A percentile compares a stretch with the other conserved stretches of the same genome.
Evolutionary conservation across 1,139 yeast genomes (phyloP).

Genomic region (Eremothecium sinecaudum): DNA sequence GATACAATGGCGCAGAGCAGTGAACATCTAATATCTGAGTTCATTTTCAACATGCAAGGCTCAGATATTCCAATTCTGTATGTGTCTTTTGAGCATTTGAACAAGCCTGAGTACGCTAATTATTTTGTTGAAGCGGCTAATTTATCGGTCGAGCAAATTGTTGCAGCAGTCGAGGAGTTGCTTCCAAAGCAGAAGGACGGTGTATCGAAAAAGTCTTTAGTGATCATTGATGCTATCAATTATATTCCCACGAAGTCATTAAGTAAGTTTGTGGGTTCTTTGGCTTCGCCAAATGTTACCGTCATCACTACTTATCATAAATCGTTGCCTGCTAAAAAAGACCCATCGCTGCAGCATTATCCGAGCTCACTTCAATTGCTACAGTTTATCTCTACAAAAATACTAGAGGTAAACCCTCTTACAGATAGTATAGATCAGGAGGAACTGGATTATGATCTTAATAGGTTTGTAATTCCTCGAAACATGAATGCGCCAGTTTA

Average conservation of each 20-base stretch:
- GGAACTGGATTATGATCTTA: slow-evolving; percentile 36
- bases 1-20: slow-evolving; percentile 71
- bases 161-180: slow-evolving; percentile 24
- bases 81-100: slow-evolving; percentile 55
- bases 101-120: slow-evolving; percentile 42
- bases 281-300: slow-evolving; percentile 47
- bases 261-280: slow-evolving; percentile 43
- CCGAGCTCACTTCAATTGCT: slow-evolving; percentile 47
- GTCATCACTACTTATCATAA: slow-evolving; percentile 55
- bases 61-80: slow-evolving; percentile 35
- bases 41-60: slow-evolving; percentile 35
- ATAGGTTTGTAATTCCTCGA: slow-evolving; percentile 42
- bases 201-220: slow-evolving; percentile 13
- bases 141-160: slow-evolving; percentile 22
- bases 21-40: slow-evolving; percentile 45
- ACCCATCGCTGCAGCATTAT: slow-evolving; percentile 31
- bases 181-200: slow-evolving; percentile 17
- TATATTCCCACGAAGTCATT: slow-evolving; percentile 42
- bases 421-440: slow-evolving; percentile 38
- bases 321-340: slow-evolving; percentile 36
- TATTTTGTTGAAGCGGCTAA: slow-evolving; percentile 43
- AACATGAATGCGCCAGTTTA: slow-evolving; percentile 42
- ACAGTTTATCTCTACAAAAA: slow-evolving; percentile 61
- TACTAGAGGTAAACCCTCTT: slow-evolving; percentile 48
- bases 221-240: slow-evolving; percentile 60